A percentile compares a stretch with the other conserved stretches of the same genome.
Evolutionary conservation across 1,284 basidiomycete species (phyloP).

Genomic region (Pseudozyma sp.): DNA sequence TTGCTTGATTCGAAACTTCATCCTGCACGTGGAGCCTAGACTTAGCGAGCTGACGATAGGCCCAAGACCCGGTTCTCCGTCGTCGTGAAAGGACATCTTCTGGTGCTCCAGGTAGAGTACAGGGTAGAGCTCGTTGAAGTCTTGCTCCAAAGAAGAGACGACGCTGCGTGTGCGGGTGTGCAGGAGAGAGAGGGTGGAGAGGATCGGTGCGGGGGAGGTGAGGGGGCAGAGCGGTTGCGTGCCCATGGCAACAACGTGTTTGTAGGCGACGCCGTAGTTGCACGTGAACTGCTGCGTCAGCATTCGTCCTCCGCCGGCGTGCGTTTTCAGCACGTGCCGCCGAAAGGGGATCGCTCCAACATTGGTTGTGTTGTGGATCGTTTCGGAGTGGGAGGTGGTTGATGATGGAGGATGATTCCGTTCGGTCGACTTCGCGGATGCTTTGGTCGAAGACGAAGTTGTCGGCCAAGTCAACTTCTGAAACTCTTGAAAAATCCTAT

Average conservation of each 20-base stretch:
- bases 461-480: conserved; percentile 28
- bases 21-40: conserved; percentile 41
- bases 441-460: neutral
- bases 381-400: neutral
- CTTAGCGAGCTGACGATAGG: conserved; percentile 50
- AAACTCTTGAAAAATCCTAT: conserved; percentile 26
- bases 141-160: neutral
- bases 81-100: conserved; percentile 56
- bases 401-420: neutral
- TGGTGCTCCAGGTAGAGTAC: conserved; percentile 49
- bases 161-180: conserved; percentile 11
- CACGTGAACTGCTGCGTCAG: conserved; percentile 56
- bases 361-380: neutral
- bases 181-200: conserved; percentile 22
- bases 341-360: conserved; percentile 29
- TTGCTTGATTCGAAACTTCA: conserved; percentile 49
- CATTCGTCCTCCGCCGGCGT: conserved; percentile 25
- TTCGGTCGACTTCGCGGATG: neutral
- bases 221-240: conserved; percentile 20
- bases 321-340: conserved; percentile 35
- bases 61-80: conserved; percentile 54
- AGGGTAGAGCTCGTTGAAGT: conserved; percentile 58
- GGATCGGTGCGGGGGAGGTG: conserved; percentile 15
- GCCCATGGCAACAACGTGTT: conserved; percentile 46
- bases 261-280: conserved; percentile 56